Evolutionary conservation across 352 stramenopile species (phyloP).

Genomic region (Phytophthora pseudosyringae): DNA sequence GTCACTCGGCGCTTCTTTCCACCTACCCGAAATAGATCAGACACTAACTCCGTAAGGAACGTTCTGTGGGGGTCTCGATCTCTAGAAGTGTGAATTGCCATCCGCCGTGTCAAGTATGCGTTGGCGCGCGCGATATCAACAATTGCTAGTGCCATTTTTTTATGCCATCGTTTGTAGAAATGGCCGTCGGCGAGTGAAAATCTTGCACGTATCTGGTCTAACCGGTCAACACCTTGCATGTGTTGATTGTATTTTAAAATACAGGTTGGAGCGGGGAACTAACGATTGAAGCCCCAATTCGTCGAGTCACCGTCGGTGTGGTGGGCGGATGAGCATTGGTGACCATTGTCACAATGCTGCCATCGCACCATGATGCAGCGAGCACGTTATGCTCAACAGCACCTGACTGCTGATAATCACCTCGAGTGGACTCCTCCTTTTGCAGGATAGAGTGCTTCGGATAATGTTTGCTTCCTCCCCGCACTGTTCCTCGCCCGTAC

Average conservation of each 20-base stretch:
- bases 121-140: background rate
- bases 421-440: background rate
- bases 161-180: background rate
- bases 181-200: background rate
- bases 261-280: background rate
- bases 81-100: background rate
- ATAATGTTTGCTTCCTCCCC: background rate
- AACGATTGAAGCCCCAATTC: background rate
- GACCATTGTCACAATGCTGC: background rate
- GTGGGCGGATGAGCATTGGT: background rate
- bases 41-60: background rate
- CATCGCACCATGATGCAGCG: background rate
- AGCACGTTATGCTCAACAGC: background rate
- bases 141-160: background rate
- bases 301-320: background rate
- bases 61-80: background rate
- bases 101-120: background rate
- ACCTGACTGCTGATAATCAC: background rate
- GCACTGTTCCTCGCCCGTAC: background rate
- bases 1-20: background rate
- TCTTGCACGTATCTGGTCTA: background rate
- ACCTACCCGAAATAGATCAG: background rate
- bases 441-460: background rate
- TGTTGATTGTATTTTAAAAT: background rate
- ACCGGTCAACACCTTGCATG: constrained; percentile 1